phyloP scores from a whole-genome alignment of 2,329 filamentous ascomycete species.

The Sporothrix protearum region DNA sequence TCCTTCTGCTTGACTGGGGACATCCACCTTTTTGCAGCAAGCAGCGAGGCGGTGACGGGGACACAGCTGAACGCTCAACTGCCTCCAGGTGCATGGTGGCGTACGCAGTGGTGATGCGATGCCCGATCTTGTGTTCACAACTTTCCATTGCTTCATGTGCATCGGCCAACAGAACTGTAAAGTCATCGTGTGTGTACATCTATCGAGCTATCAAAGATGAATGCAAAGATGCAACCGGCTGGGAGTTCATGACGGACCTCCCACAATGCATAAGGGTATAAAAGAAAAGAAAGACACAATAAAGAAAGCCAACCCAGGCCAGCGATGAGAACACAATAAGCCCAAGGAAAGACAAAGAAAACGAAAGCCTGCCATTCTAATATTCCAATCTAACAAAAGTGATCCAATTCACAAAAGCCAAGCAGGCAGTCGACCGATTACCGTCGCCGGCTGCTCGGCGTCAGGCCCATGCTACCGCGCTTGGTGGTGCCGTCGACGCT shows the following conservation, averaged over 20 bases:
- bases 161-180: background rate
- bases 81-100: background rate
- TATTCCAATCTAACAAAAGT: background rate
- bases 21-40: background rate
- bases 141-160: background rate
- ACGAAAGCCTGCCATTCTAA: background rate
- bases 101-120: background rate
- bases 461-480: slow-evolving; percentile 10
- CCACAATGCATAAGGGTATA: background rate
- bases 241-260: background rate
- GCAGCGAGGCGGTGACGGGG: background rate
- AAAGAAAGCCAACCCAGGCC: background rate
- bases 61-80: background rate
- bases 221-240: background rate
- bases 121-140: background rate
- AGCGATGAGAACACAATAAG: background rate
- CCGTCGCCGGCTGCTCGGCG: background rate
- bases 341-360: background rate
- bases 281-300: background rate
- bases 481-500: background rate
- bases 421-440: background rate
- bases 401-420: background rate
- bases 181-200: background rate
- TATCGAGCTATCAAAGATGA: too few species aligned
- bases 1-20: background rate